Evolutionary conservation across 202 grass and related monocot genomes (phyloP), one percentile per base, ranked within the genome.

Genomic region (Schoenoplectus triqueter): DNA sequence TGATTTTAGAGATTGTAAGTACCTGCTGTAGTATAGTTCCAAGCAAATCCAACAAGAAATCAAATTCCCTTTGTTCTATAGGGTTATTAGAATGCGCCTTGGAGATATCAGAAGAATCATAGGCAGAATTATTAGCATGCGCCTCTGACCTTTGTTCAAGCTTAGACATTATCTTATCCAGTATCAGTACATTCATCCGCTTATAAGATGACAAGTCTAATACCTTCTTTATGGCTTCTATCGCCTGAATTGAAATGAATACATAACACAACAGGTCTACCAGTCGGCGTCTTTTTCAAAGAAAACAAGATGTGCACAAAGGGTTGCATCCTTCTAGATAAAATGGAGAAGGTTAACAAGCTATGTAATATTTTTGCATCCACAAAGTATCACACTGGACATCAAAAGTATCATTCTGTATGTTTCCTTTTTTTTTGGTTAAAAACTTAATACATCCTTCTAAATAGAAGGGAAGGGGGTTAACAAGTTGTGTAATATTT

Each of bases 21-120:
- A 98, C 95, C 95, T 98, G 91, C 74, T 95, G 91, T 73, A 98
- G 78, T 86, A 95, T 92, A 88, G 90, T 88, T 14, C 95, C 95
- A 82, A 93, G 85, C 76, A 88, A 89, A 88, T 98, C 95, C 87
- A 95, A 82, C 39, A 92, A 90, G 77, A 90, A 69, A 70, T 89
- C 89, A 21, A 40, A 86, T 69, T 87, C 88, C 76, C 85, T 88
- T 72, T 75, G 82, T 14, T 91, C 89, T 81, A 70, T 66, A 86
- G 54, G 69, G 63, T 88, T 22, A 75, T 39, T 61, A 50, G 72
- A 65, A 64, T 66, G 7, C 1, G 51, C 4, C 10, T 47, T 54
- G 66, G 54, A 78, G 67, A 87, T 86, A 48, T 73, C 73, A 59
- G 83, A 90, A 84, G 71, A 70, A 51, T 84, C 83, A 40, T 73